Conservation (phyloP, 345 rosid genomes). For the Populus davidiana region DNA sequence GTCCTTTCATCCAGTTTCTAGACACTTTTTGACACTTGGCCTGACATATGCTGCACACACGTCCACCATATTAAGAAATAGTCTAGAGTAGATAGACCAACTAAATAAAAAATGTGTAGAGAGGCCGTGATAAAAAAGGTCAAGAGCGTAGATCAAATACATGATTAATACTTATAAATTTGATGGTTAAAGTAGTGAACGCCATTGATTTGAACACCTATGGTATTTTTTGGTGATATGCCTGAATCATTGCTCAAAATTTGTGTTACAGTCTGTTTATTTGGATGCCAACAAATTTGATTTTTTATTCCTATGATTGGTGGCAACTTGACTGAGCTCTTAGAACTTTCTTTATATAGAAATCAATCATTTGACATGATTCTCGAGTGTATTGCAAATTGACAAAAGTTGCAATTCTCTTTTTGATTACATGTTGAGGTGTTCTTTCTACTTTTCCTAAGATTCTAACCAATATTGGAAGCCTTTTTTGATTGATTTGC, state of each 20-base stretch:
- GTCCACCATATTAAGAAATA: no score
- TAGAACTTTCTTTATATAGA: constrained; percentile 25
- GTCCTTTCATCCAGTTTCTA: no score
- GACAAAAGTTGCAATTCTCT: constrained; percentile 44
- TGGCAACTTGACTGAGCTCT: constrained; percentile 41
- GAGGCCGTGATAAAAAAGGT: no score
- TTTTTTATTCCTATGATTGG: constrained; percentile 50
- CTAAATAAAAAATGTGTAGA: no score
- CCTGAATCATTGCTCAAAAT: no score
- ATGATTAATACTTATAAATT: constrained; percentile 23
- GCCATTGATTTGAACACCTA: constrained; percentile 46
- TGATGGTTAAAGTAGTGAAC: constrained; percentile 34
- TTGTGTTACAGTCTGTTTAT: constrained; percentile 25
- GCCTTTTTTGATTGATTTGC: constrained; percentile 38
- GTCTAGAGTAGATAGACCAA: no score
- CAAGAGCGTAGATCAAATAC: no score
- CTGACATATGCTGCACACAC: no score
- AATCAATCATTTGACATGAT: constrained; percentile 51
- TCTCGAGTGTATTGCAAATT: constrained; percentile 59
- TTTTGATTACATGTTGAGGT: constrained; percentile 31
- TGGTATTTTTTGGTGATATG: constrained; percentile 36
- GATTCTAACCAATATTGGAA: constrained; percentile 44
- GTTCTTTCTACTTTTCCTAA: constrained; percentile 43
- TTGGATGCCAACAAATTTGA: constrained; percentile 44
- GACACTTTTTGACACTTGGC: no score